phyloP scores from a whole-genome alignment of 805 yeast species.

The Candida pseudofarinosa region DNA sequence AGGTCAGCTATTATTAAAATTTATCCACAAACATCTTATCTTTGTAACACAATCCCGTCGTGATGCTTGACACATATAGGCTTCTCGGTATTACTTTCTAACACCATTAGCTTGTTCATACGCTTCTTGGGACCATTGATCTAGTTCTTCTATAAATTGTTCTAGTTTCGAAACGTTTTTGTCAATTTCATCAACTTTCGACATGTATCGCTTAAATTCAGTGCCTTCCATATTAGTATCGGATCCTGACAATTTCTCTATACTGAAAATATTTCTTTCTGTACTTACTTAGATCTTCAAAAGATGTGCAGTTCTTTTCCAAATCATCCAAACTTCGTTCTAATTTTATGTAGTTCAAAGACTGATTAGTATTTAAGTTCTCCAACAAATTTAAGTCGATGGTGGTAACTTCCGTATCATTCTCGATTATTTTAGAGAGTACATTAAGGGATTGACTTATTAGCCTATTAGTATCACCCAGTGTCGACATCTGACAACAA shows the following conservation, averaged over 20 bases:
- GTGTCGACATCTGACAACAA: constrained; percentile 21
- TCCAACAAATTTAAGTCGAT: constrained; percentile 47
- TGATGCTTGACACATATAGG: too few relatives aligned
- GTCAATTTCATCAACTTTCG: constrained; percentile 26
- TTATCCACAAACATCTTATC: background rate
- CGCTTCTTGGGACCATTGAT: constrained; percentile 57
- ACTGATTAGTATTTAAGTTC: constrained; percentile 55
- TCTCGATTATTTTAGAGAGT: constrained; percentile 30
- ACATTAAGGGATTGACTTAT: constrained; percentile 26
- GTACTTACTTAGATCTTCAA: constrained; percentile 23
- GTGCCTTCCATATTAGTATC: constrained; percentile 10
- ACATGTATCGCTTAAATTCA: constrained; percentile 22
- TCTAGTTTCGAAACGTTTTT: constrained; percentile 39
- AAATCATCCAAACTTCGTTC: constrained; percentile 38
- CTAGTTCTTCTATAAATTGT: constrained; percentile 50
- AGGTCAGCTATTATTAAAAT: too few relatives aligned
- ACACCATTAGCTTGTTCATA: constrained; percentile 44
- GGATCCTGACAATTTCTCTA: too few relatives aligned
- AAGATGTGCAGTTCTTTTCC: constrained; percentile 36
- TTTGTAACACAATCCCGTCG: background rate
- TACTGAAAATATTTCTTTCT: too few relatives aligned
- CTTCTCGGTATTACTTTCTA: too few relatives aligned
- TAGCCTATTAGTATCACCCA: constrained; percentile 26
- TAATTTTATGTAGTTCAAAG: constrained; percentile 46
- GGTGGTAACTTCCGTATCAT: constrained; percentile 40